Base-by-base conservation (phyloP, 352 stramenopile genomes). In the Thalassiosira oceanica region DNA sequence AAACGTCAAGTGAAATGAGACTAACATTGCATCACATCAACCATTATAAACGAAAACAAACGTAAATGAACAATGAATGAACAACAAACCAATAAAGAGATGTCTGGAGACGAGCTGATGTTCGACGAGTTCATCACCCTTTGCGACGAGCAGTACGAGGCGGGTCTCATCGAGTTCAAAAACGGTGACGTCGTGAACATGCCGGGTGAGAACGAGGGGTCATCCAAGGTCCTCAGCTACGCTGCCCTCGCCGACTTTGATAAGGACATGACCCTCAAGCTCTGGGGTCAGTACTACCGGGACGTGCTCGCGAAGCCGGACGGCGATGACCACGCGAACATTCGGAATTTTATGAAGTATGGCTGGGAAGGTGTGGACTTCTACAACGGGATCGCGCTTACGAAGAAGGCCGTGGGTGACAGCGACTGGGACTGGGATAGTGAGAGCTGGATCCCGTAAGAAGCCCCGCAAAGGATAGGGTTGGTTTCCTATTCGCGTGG, bases 311-410 rank as follows among this genome's bases (percentile, higher is more conserved):
- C 69, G 0, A 74, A 78, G 24, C 80, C 80, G 1, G 67, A 85
- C 44, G 81, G 79, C 11, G 56, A 63, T 24, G 74, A 73, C 44
- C 84, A 91, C 48, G 69, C 77, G 49, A 91, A 91, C 49, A 91
- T 90, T 74, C 67, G 84, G 16, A 88, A 89, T 39, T 89, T 91
- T 55, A 88, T 91, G 71, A 83, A 87, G 57, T 64, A 60, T 52
- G 84, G 84, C 53, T 88, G 80, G 80, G 80, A 91, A 15, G 80
- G 80, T 65, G 81, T 91, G 33, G 66, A 79, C 37, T 91, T 91
- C 64, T 78, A 83, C 27, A 87, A 89, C 60, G 84, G 84, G 11
- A 83, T 91, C 78, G 78, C 71, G 13, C 50, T 91, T 6, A 90
- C 82, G 13, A 77, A 69, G 54, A 91, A 91, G 55, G 50, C 54